phyloP scores from a whole-genome alignment of 208 protist genomes.

The Crithidia bombi region DNA sequence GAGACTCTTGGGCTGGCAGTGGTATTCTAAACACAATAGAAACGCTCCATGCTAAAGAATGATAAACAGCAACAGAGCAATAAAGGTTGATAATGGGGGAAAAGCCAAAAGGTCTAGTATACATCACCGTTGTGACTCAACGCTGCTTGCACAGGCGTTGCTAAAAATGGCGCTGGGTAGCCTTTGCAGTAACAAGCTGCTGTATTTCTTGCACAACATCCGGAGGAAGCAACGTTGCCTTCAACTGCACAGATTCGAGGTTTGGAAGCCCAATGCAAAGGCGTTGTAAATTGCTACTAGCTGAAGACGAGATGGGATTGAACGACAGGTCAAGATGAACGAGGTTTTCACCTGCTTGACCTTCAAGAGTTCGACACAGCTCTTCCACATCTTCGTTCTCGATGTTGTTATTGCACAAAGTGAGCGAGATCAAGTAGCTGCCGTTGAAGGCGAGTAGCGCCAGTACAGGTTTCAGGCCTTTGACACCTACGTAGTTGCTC shows the following conservation, averaged over 20 bases:
- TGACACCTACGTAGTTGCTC: conserved; percentile 60
- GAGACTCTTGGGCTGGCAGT: too few relatives aligned
- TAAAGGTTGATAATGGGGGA: too few relatives aligned
- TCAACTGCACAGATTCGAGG: conserved; percentile 29
- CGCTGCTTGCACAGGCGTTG: background rate
- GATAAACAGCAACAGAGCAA: too few relatives aligned
- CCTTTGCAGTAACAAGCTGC: background rate
- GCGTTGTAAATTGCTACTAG: conserved; percentile 22
- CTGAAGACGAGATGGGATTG: conserved; percentile 44
- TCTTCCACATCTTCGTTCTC: conserved; percentile 52
- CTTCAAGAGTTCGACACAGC: conserved; percentile 32
- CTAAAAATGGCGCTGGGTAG: background rate
- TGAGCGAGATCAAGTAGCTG: conserved; percentile 36
- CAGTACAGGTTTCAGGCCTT: conserved; percentile 50
- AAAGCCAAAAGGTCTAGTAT: background rate
- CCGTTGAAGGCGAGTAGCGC: conserved; percentile 42
- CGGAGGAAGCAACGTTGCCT: conserved; percentile 29
- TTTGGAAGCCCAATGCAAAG: conserved; percentile 18
- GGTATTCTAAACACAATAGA: too few relatives aligned
- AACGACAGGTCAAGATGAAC: conserved; percentile 48
- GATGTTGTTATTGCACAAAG: conserved; percentile 53
- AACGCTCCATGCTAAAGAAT: too few relatives aligned
- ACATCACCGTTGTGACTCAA: background rate
- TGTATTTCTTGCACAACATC: background rate
- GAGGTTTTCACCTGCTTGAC: conserved; percentile 28